Conservation (phyloP, 176 grass and related monocot genomes). For the Carex scoparia region DNA sequence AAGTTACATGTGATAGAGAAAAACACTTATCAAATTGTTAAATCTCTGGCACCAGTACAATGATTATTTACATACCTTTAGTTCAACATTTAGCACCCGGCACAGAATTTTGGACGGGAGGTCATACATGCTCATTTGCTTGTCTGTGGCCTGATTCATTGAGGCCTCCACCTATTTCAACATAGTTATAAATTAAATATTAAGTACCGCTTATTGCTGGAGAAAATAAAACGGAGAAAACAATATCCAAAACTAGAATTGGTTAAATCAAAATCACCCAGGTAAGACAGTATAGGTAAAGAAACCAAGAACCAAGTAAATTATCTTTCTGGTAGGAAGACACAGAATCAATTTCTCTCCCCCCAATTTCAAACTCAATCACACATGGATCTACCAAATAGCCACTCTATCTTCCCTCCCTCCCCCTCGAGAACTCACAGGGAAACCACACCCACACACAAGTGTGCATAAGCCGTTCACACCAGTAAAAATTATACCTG, state of each 20-base stretch:
- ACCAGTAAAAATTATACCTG: conserved; percentile 43
- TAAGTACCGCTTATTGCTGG: background rate
- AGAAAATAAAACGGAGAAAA: background rate
- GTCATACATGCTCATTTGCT: conserved; percentile 73
- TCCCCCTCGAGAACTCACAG: background rate
- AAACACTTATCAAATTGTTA: background rate
- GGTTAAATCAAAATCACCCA: background rate
- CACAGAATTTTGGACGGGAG: conserved; percentile 89
- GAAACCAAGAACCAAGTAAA: background rate
- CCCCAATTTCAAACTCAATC: background rate
- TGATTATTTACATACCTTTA: conserved; percentile 45
- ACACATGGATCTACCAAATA: background rate
- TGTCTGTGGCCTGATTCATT: conserved; percentile 66
- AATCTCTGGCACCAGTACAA: background rate
- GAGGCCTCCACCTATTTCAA: conserved; percentile 72
- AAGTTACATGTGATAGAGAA: background rate
- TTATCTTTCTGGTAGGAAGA: background rate
- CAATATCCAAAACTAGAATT: background rate
- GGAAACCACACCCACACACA: background rate
- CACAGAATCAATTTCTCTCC: background rate
- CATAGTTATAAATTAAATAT: background rate
- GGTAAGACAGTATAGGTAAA: background rate
- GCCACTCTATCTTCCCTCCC: background rate
- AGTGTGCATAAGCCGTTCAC: background rate
- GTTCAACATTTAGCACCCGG: conserved; percentile 75